Percentiles rank a stretch among this genome's conserved stretches.
Evolutionary conservation across 2,329 filamentous ascomycete species (phyloP).

Genomic region (Colletotrichum orbiculare): DNA sequence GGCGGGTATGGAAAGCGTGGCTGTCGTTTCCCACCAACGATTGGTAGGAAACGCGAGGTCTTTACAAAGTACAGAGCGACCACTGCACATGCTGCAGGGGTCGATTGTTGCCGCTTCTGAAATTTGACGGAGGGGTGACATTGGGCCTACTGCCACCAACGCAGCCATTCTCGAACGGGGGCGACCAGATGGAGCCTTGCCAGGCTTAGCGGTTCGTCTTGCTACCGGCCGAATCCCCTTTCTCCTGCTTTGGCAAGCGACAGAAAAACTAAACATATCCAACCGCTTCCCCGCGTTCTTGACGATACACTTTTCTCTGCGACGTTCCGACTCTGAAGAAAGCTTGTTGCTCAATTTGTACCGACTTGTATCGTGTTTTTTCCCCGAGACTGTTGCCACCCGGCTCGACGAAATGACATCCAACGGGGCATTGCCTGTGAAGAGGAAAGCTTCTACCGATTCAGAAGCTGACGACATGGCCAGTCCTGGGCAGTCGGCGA

Average conservation of each 20-base stretch:
- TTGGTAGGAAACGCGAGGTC: slow-evolving; percentile 21
- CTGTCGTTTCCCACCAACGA: slow-evolving; percentile 15
- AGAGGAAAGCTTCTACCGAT: slow-evolving; percentile 41
- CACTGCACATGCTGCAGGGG: slow-evolving; percentile 25
- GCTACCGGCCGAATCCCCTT: slow-evolving; percentile 19
- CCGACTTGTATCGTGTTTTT: background rate
- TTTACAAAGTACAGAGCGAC: slow-evolving; percentile 10
- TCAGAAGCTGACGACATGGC: slow-evolving; percentile 45
- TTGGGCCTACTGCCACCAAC: slow-evolving; percentile 26
- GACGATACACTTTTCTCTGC: background rate
- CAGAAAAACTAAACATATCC: slow-evolving; percentile 13
- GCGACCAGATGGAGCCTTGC: slow-evolving; percentile 31
- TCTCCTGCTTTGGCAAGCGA: slow-evolving; percentile 13
- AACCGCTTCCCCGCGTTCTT: slow-evolving; percentile 26
- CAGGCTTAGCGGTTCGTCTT: slow-evolving; percentile 32
- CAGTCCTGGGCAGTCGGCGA: slow-evolving; percentile 35
- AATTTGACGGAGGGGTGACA: slow-evolving; percentile 13
- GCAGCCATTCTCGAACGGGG: slow-evolving; percentile 17
- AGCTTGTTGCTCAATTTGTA: background rate
- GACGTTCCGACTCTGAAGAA: slow-evolving; percentile 7
- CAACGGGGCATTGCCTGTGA: slow-evolving; percentile 22
- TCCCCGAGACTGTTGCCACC: background rate
- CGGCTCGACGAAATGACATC: slow-evolving; percentile 4
- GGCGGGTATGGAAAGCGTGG: slow-evolving; percentile 22
- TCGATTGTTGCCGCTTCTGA: slow-evolving; percentile 4